phyloP scores from a whole-genome alignment of 1,139 yeast species.

The Taphrina populina region DNA sequence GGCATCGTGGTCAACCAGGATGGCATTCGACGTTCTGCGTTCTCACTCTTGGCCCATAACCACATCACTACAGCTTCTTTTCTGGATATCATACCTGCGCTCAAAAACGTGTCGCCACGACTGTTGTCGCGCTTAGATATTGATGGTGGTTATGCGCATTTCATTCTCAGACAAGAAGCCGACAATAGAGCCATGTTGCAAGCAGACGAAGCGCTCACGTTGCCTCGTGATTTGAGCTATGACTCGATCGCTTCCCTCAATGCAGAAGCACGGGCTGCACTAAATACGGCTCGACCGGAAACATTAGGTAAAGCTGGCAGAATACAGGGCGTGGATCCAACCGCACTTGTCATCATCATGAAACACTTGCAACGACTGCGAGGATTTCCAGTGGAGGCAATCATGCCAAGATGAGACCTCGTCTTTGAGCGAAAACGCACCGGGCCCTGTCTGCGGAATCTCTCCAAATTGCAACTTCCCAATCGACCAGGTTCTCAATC shows the following conservation, averaged over 20 bases:
- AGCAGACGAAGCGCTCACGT: conserved; percentile 63
- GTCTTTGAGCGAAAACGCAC: conserved; percentile 11
- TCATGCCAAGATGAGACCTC: neutral
- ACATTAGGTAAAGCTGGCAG: conserved; percentile 95
- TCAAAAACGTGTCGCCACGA: neutral
- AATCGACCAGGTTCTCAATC: neutral
- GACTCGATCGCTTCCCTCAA: conserved; percentile 56
- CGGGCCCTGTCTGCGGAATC: conserved; percentile 28
- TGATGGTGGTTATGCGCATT: conserved; percentile 81
- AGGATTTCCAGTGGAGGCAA: neutral
- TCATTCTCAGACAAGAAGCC: conserved; percentile 67
- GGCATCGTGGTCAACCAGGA: conserved; percentile 45
- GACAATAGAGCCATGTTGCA: conserved; percentile 75
- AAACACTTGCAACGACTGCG: conserved; percentile 19
- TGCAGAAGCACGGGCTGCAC: conserved; percentile 66
- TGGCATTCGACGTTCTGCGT: conserved; percentile 51
- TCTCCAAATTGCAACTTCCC: conserved; percentile 12
- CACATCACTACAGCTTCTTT: conserved; percentile 44
- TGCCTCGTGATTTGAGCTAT: conserved; percentile 70
- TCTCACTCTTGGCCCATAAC: conserved; percentile 55
- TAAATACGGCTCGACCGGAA: conserved; percentile 75
- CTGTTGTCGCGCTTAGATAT: conserved; percentile 61
- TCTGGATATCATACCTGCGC: conserved; percentile 34
- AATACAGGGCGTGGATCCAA: conserved; percentile 89
- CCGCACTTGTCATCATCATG: conserved; percentile 45